Evolutionary conservation across 306 rosid species (phyloP).

Genomic region (Acacia confusa): DNA sequence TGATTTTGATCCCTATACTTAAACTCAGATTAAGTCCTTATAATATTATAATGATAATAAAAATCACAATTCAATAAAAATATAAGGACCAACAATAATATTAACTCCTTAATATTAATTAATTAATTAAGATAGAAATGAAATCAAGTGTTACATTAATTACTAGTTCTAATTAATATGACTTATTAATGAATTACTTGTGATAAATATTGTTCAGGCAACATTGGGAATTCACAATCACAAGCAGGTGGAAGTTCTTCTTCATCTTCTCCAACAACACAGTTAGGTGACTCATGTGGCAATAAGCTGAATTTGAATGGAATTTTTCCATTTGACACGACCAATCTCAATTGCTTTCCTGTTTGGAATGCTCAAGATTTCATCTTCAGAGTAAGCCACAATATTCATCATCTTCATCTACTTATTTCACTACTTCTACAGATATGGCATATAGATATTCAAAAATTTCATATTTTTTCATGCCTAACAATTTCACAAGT

Average conservation of each 20-base stretch:
- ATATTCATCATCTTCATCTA: background rate
- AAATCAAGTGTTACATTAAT: constrained; percentile 18
- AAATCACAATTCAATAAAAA: too few species aligned
- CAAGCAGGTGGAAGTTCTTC: constrained; percentile 45
- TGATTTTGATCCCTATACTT: too few species aligned
- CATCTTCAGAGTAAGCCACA: constrained; percentile 66
- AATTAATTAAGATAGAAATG: background rate
- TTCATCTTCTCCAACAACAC: constrained; percentile 24
- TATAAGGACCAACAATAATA: too few species aligned
- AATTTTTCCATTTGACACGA: constrained; percentile 52
- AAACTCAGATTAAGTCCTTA: too few species aligned
- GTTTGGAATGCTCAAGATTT: constrained; percentile 66
- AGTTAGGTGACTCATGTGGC: constrained; percentile 60
- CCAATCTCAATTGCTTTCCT: constrained; percentile 54
- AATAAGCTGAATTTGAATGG: constrained; percentile 47
- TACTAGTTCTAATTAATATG: constrained; percentile 18
- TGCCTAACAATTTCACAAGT: background rate
- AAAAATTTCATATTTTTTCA: too few species aligned
- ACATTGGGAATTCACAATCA: constrained; percentile 44
- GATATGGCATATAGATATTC: too few species aligned
- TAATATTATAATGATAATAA: too few species aligned
- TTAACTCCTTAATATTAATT: too few species aligned
- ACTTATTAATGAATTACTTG: background rate
- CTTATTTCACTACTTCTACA: background rate
- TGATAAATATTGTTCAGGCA: constrained; percentile 36